Evolutionary conservation across 2,329 filamentous ascomycete species (phyloP).

Genomic region (Colletotrichum sp.): DNA sequence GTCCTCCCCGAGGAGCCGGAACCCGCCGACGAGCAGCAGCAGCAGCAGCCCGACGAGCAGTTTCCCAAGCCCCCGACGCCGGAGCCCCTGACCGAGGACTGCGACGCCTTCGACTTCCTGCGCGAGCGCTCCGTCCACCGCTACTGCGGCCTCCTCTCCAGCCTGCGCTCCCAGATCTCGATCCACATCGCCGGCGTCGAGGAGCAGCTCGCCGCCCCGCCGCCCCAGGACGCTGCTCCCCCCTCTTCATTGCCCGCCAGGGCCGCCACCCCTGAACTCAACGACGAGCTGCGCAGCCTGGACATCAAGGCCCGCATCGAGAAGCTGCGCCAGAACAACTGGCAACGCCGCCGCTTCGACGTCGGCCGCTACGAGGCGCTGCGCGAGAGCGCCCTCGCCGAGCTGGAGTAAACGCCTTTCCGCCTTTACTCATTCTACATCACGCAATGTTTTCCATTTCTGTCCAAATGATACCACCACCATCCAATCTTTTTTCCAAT

Average conservation of each 20-base stretch:
- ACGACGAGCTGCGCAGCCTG: conserved; percentile 40
- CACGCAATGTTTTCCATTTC: background rate
- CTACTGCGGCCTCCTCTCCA: conserved; percentile 52
- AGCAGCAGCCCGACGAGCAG: conserved; percentile 4
- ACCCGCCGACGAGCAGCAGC: conserved; percentile 19
- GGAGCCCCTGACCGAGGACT: conserved; percentile 19
- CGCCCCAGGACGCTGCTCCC: conserved; percentile 22
- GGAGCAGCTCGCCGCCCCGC: conserved; percentile 34
- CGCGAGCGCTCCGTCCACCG: conserved; percentile 51
- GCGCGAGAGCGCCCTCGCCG: conserved; percentile 55
- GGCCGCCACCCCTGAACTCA: conserved; percentile 21
- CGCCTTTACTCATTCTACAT: background rate
- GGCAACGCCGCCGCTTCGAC: conserved; percentile 63
- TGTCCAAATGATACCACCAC: conserved; percentile 13
- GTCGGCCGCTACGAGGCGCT: conserved; percentile 56
- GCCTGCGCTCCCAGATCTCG: conserved; percentile 53
- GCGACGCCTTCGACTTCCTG: conserved; percentile 38
- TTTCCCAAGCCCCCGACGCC: conserved; percentile 23
- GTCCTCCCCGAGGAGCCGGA: conserved; percentile 21
- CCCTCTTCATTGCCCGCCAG: conserved; percentile 19
- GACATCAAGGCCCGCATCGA: conserved; percentile 59
- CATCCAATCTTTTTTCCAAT: background rate
- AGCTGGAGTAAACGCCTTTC: conserved; percentile 36
- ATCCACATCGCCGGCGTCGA: conserved; percentile 54
- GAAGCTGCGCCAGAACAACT: conserved; percentile 57